Evolutionary conservation across 495 filamentous ascomycete species (phyloP), one percentile per base, ranked within the genome.

Genomic region (Penicillium maclennaniae): DNA sequence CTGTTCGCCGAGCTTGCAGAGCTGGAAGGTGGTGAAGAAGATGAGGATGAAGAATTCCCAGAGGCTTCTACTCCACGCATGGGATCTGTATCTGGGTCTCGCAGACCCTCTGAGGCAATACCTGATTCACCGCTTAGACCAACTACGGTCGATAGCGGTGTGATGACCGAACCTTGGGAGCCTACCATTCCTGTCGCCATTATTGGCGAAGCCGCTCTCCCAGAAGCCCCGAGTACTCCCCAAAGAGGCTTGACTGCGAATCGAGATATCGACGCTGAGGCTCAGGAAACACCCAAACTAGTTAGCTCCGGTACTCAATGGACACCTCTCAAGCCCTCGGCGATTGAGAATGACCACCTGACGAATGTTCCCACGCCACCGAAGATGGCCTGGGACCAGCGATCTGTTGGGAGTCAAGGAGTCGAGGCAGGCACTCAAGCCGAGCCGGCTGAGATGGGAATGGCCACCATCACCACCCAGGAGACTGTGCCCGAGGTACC

Each of bases 1-100:
- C 72, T 98, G 51, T 95, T 91, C 66, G 89, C 91, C 19, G 93
- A 98, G 62, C 79, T 98, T 41, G 90, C 84, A 17, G 86, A 91
- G 49, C 71, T 95, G 10, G 81, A 83, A 54, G 80, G 74, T 54
- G 84, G 85, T 45, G 87, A 87, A 49, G 73, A 79, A 39, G 76
- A 76, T 41, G 84, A 86, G 46, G 87, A 87, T 51, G 72, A 72
- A 41, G 70, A 72, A 40, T 72, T 63, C 49, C 50, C 56, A 10
- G 73, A 79, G 39, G 76, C 79, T 1, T 74, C 78, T 6, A 76
- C 81, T 26, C 79, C 83, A 15, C 72, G 73, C 25, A 67, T 85
- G 61, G 51, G 54, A 12, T 62, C 74, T 14, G 63, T 59, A 34
- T 58, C 59, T 0, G 67, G 69, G 41, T 74, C 74, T 40, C 72